Base-by-base conservation (phyloP, 345 rosid genomes). In the Boechera retrofracta region DNA sequence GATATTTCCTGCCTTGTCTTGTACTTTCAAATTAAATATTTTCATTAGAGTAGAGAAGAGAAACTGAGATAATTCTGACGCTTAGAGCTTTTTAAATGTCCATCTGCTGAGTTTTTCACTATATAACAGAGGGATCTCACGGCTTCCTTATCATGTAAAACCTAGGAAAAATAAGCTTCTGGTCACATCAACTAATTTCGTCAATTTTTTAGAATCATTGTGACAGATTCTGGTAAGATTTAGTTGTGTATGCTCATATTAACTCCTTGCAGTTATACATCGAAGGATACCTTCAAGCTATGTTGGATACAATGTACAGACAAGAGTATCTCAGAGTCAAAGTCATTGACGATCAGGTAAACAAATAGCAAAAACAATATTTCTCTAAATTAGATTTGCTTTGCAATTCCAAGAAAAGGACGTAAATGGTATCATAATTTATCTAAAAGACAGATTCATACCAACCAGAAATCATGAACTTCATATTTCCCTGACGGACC, bases 241-340 rank as follows among this genome's bases (percentile, higher is more conserved):
- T 77, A 35, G 66, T 45, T 26, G 12, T 47, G 60, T 71, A 71
- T 62, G 56, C 21, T 65, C 28, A 66, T 52, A 60, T 63, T 62
- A 24, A 47, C 16, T 61, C 16, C 10, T 57, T 83, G 87, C 93
- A 90, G 97, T 78, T 90, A 64, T 94, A 91, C 79, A 86, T 94
- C 76, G 97, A 94, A 86, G 97, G 98, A 67, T 94, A 91, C 85
- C 87, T 91, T 72, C 96, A 91, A 86, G 98, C 98, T 62, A 90
- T 94, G 97, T 74, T 94, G 87, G 96, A 94, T 82, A 59, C 89
- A 7, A 84, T 85, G 85, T 94, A 89, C 73, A 89, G 90, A 74
- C 98, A 91, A 82, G 98, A 91, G 79, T 94, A 94, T 84, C 91
- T 94, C 60, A 82, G 93, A 79, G 97, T 94, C 79, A 87, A 91